These are phyloP conservation scores for Pseudognaphalium luteoalbum DNA, from an alignment of 129 eudicot genomes.

Conservation along the genomic window DNA sequence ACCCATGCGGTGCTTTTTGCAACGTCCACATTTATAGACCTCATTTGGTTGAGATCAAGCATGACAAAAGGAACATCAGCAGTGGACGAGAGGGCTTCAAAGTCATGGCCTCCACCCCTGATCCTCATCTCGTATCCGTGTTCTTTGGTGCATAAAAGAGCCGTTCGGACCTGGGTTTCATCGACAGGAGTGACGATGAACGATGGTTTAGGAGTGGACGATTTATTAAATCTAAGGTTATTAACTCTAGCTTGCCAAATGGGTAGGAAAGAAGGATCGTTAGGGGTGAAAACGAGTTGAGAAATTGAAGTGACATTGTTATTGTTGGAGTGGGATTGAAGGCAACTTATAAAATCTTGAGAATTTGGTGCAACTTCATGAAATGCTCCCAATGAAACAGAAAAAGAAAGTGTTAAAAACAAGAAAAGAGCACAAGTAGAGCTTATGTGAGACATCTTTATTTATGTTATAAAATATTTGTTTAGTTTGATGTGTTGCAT, in stretches of 20 bases:
- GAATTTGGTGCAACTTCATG: not conserved
- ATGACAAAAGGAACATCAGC: constrained; percentile 30
- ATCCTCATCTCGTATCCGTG: no score
- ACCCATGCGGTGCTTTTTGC: no score
- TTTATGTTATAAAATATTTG: not conserved
- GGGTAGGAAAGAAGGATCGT: not conserved
- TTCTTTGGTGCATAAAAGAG: no score
- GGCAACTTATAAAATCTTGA: no score
- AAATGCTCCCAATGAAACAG: constrained; percentile 1
- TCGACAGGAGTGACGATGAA: constrained; percentile 28
- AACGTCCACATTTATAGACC: constrained; percentile 19
- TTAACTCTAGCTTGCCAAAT: not conserved
- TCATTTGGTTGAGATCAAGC: constrained; percentile 26
- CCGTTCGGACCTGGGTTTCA: constrained; percentile 14
- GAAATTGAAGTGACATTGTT: constrained; percentile 24
- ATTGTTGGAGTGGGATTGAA: not conserved
- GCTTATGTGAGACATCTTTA: not conserved
- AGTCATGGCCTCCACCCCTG: no score
- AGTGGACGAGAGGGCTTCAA: not conserved
- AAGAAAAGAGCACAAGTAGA: not conserved
- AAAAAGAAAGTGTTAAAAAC: not conserved
- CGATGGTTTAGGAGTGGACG: constrained; percentile 10
- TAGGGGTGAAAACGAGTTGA: constrained; percentile 10
- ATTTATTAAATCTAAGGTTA: no score
- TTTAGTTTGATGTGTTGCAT: not conserved